Evolutionary conservation across 2,329 filamentous ascomycete genomes (phyloP).

Genomic region (Apiospora saccharicola): DNA sequence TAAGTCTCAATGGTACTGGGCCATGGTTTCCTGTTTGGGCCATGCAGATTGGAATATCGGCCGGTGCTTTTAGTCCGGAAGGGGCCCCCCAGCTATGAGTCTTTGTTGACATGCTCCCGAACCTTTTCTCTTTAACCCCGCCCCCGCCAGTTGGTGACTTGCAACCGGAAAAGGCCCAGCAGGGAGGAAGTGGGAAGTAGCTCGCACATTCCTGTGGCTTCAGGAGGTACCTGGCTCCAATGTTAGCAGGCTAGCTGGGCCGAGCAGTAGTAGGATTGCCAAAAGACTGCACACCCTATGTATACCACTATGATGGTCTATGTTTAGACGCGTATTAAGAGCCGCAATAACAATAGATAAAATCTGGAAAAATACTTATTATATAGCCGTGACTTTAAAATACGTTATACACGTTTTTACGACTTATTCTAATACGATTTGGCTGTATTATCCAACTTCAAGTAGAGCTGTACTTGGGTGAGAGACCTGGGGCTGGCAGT

Average conservation of each 20-base stretch:
- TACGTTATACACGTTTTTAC: too few relatives aligned
- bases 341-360: too few relatives aligned
- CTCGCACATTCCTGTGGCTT: not conserved
- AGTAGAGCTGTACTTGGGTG: too few relatives aligned
- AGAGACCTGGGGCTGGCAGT: too few relatives aligned
- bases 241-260: not conserved
- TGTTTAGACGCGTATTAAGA: too few relatives aligned
- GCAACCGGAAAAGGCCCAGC: not conserved
- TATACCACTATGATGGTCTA: too few relatives aligned
- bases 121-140: conserved; percentile 2
- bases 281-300: too few relatives aligned
- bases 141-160: conserved; percentile 14
- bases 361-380: too few relatives aligned
- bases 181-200: not conserved
- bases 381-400: too few relatives aligned
- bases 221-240: not conserved
- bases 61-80: conserved; percentile 17
- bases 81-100: not conserved
- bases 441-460: too few relatives aligned
- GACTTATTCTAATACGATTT: too few relatives aligned
- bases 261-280: too few relatives aligned
- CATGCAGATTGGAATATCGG: not conserved
- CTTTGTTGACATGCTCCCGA: conserved; percentile 5
- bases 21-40: conserved; percentile 14
- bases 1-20: conserved; percentile 4